Base-by-base conservation (phyloP, 2,329 filamentous ascomycete species). In the Raffaelea albimanens region DNA sequence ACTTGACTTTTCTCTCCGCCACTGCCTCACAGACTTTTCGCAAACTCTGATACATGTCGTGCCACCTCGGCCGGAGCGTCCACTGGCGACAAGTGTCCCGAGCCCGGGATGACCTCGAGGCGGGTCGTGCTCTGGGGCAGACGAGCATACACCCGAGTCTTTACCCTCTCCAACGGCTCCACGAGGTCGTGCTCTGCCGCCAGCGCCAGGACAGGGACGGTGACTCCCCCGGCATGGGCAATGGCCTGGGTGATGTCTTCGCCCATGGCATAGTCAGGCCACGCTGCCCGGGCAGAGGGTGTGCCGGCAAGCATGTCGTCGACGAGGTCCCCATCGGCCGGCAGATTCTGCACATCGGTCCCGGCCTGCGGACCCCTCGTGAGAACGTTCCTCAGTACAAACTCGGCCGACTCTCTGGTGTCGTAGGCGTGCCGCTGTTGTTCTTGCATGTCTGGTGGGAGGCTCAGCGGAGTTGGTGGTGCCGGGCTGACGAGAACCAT, bases 351-450 rank as follows among this genome's bases (percentile, higher is more conserved):
- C 18, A 20, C 20, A 3, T 10, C 2, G 18, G 16, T 19, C 29
- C 19, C 39, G 25, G 36, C 42, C 45, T 2, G 53, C 38, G 11
- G 55, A n/a, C n/a, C n/a, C n/a, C n/a, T 52, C 0, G 61, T 58
- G 21, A 67, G 60, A 1, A 68, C 58, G 44, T 65, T 60, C 9
- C 51, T 48, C 4, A 61, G 49, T 1, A 60, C 61, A 53, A 61
- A 65, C 5, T 56, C 56, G 1, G 63, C 57, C 5, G 55, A 57
- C 3, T 58, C 56, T 4, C 53, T 36, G 1, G 46, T 59, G 19
- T 55, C 48, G 46, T 66, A 69, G 1, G 66, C 65, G 5, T 50
- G 48, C 7, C 56, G 46, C 49, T 66, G 63, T 47, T 66, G 61
- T 16, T 57, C 55, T 33, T 54, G 57, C 60, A 65, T 62, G 7